A percentile compares a stretch with the other conserved stretches of the same genome.
Conservation (phyloP, 2,329 filamentous ascomycete species). For the Colletotrichum tabaci region DNA sequence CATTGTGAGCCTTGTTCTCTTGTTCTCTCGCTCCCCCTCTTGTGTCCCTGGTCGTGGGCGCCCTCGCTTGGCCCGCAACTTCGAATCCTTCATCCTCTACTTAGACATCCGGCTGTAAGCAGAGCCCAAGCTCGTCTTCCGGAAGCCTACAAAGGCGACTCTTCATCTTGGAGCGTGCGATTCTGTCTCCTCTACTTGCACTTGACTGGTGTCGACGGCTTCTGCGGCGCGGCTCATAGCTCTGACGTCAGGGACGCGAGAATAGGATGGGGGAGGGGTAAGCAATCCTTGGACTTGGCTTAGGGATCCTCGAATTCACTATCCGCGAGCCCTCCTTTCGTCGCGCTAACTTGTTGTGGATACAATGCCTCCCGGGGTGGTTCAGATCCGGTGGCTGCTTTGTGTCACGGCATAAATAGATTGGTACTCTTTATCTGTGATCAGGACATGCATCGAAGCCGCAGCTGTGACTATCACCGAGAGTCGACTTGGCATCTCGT, state of each 20-base stretch:
- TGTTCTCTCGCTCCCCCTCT: not conserved
- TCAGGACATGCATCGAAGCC: not conserved
- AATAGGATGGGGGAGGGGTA: not conserved
- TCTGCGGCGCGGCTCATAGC: not conserved
- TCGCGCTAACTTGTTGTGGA: not conserved
- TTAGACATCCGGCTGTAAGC: not conserved
- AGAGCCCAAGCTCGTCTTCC: not conserved
- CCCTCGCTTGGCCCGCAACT: too few relatives aligned
- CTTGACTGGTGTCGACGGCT: too few relatives aligned
- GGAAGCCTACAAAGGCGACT: not conserved
- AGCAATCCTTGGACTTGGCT: too few relatives aligned
- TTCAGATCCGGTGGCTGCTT: not conserved
- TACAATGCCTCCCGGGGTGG: not conserved
- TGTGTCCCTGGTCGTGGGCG: too few relatives aligned
- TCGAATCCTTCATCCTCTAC: too few relatives aligned
- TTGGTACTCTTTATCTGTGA: not conserved
- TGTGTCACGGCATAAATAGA: not conserved
- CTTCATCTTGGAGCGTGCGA: not conserved
- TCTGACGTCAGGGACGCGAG: not conserved
- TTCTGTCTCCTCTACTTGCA: not conserved
- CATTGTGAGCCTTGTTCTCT: not conserved
- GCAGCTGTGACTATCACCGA: too few relatives aligned
- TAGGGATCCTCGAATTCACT: too few relatives aligned
- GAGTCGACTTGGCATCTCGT: not conserved
- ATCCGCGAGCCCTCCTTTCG: too few relatives aligned